phyloP scores from a whole-genome alignment of 1,284 basidiomycete species.

The Boletus sp. region DNA sequence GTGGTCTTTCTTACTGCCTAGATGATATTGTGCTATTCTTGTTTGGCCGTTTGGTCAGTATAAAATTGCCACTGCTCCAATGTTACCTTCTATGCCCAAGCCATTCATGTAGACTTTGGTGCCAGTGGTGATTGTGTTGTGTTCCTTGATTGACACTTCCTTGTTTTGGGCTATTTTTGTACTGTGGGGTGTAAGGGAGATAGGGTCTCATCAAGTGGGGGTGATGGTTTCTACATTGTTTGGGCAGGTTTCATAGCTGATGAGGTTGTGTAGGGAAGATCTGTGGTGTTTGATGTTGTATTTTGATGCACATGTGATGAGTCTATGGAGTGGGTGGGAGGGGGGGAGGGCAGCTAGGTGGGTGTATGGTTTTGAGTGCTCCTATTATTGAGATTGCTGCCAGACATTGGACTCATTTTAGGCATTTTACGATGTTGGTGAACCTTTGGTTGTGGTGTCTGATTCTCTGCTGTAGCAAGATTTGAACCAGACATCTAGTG shows the following conservation, averaged over 20 bases:
- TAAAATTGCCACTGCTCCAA: background rate
- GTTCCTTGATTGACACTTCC: too few species aligned
- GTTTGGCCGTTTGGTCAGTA: background rate
- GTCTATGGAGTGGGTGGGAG: background rate
- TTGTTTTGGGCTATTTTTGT: background rate
- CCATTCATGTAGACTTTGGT: background rate
- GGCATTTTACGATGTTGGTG: background rate
- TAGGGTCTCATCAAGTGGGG: background rate
- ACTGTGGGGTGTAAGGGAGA: background rate
- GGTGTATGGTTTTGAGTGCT: background rate
- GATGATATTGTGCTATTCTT: background rate
- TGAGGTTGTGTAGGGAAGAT: background rate
- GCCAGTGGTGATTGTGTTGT: background rate
- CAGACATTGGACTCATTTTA: slow-evolving; percentile 37
- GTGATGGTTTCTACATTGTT: background rate
- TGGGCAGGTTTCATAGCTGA: background rate
- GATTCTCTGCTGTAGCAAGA: slow-evolving; percentile 1
- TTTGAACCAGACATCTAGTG: slow-evolving; percentile 34
- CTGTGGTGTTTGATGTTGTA: background rate
- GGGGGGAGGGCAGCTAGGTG: background rate
- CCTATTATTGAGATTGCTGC: background rate
- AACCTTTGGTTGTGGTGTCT: background rate
- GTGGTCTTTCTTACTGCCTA: background rate
- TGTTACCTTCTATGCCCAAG: background rate
- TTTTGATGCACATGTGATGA: background rate